Evolutionary conservation across 768 basidiomycete genomes (phyloP).

Genomic region (Naganishia vaughanmartiniae): DNA sequence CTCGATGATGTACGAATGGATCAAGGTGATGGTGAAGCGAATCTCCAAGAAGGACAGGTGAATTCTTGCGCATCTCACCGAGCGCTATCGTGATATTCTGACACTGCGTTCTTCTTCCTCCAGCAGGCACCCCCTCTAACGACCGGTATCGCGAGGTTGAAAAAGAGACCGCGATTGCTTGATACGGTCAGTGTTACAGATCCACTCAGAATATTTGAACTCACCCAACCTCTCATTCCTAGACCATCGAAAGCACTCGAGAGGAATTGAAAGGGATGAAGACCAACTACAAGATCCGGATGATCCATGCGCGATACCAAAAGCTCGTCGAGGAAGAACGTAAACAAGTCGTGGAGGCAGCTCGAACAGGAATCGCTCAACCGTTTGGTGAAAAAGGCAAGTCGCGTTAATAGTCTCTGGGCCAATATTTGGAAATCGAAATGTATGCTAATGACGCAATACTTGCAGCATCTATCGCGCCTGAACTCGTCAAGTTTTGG

Average conservation of each 20-base stretch:
- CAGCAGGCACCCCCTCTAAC: too few relatives aligned
- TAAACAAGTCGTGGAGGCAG: not conserved
- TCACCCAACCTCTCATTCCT: not conserved
- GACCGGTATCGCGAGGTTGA: not conserved
- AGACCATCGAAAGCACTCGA: conserved; percentile 7
- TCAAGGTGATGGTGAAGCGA: not conserved
- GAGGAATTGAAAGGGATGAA: conserved; percentile 16
- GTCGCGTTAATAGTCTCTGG: not conserved
- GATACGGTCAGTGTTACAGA: not conserved
- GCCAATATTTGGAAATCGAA: not conserved
- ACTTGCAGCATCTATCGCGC: not conserved
- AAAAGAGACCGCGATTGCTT: conserved; percentile 3
- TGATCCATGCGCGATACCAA: not conserved
- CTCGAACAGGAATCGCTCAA: conserved; percentile 12
- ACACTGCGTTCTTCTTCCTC: too few relatives aligned
- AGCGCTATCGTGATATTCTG: not conserved
- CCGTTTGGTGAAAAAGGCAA: conserved; percentile 3
- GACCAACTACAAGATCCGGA: conserved; percentile 17
- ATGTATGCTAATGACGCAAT: not conserved
- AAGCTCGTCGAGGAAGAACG: conserved; percentile 9
- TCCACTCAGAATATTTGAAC: too few relatives aligned
- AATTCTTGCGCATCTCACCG: too few relatives aligned
- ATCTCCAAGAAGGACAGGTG: not conserved
- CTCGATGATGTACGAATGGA: not conserved
- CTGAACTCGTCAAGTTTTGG: conserved; percentile 8